Conservation (phyloP, 2,329 filamentous ascomycete species). For the Botrytis hyacinthi region DNA sequence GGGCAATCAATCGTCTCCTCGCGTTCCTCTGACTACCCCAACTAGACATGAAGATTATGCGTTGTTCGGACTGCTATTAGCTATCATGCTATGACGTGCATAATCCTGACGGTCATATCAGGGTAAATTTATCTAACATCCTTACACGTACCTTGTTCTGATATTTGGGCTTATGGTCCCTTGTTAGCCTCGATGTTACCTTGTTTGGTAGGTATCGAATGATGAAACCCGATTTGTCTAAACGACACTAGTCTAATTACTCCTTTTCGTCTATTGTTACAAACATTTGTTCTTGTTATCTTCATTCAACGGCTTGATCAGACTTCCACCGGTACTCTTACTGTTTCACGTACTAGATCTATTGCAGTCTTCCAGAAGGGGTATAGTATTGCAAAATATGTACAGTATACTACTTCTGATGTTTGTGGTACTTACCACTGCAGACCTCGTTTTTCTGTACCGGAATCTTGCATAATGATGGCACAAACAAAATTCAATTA, state of each 20-base stretch:
- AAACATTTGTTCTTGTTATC: slow-evolving; percentile 3
- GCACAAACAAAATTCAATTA: slow-evolving; percentile 17
- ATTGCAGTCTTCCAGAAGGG: slow-evolving; percentile 10
- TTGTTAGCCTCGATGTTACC: slow-evolving; percentile 5
- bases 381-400: neutral
- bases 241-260: neutral
- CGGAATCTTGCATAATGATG: slow-evolving; percentile 21
- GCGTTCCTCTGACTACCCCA: neutral
- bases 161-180: slow-evolving; percentile 8
- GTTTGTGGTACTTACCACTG: slow-evolving; percentile 5
- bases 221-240: neutral
- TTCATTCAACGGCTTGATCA: slow-evolving; percentile 21
- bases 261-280: slow-evolving; percentile 16
- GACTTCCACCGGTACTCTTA: slow-evolving; percentile 12
- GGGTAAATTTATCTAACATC: neutral
- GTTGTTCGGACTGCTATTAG: slow-evolving; percentile 9
- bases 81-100: slow-evolving; percentile 15
- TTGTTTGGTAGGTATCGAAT: slow-evolving; percentile 9
- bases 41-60: slow-evolving; percentile 2
- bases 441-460: slow-evolving; percentile 19
- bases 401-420: slow-evolving; percentile 7
- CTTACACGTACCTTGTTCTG: slow-evolving; percentile 14
- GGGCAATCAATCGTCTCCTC: neutral
- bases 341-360: slow-evolving; percentile 2
- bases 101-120: neutral